phyloP scores from a whole-genome alignment of 306 rosid genomes.

The Lathyrus sativus region DNA sequence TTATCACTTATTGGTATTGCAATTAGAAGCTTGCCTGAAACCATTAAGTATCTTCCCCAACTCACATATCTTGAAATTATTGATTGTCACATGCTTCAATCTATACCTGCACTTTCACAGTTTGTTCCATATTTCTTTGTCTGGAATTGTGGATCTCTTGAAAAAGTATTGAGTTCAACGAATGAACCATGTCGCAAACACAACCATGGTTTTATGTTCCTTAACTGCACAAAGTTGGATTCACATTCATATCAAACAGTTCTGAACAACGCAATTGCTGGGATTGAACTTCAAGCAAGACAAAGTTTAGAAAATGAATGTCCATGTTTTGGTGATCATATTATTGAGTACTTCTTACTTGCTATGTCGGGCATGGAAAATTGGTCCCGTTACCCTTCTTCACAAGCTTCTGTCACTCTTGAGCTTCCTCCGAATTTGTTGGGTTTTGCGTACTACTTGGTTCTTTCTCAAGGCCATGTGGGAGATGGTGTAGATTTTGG shows the following conservation, averaged over 20 bases:
- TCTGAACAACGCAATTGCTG: background rate
- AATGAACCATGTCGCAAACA: background rate
- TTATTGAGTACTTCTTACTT: too few species aligned
- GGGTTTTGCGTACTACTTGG: too few species aligned
- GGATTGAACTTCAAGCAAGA: constrained; percentile 1
- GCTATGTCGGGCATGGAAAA: too few species aligned
- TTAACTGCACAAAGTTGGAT: background rate
- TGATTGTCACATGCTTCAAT: background rate
- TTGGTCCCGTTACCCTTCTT: too few species aligned
- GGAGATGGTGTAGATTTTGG: background rate
- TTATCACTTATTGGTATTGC: rapidly evolving
- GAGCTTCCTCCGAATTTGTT: too few species aligned
- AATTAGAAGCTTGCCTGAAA: constrained; percentile 28
- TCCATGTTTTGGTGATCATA: too few species aligned
- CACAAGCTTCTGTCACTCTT: too few species aligned
- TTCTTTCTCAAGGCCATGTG: background rate
- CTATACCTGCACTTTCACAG: background rate
- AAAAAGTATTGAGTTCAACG: background rate
- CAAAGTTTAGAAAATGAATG: background rate
- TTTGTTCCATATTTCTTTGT: background rate
- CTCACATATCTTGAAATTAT: background rate
- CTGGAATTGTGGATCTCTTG: background rate
- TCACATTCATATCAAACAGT: background rate
- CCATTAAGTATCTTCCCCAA: background rate
- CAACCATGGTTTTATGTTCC: background rate